Base-by-base conservation (phyloP, 441 rosid species). In the Erodium chrysanthum region DNA sequence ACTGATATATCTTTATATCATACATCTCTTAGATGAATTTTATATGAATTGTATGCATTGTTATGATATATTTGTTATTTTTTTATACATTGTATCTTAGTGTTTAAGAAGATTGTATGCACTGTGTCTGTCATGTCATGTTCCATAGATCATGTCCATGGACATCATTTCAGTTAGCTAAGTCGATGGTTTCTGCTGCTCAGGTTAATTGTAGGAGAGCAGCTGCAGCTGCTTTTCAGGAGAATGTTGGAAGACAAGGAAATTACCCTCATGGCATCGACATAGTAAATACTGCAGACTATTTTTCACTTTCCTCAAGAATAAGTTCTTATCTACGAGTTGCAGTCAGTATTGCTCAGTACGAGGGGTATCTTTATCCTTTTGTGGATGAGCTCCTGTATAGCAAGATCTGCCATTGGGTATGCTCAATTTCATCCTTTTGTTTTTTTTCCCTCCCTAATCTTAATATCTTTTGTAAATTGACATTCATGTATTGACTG, bases 151-250 rank as follows among this genome's bases (percentile, higher is more conserved):
- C 56, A 15, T 48, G 20, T 48, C 18, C 20, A 48, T 48, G 56
- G 60, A 3, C 60, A 52, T 52, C 60, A 18, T 52, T 52, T 52
- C 60, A 18, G 22, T 5, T 52, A 52, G 18, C 60, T 14, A 77
- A 75, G 35, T 35, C 65, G 66, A 70, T 70, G 58, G n/a, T 23
- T 63, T 76, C 21, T 64, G 42, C 65, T 76, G 56, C 65, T 74
- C 76, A 94, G 98, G 98, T 94, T 66, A 94, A 94, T 79, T 91
- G 98, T 85, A 85, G 98, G 83, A 88, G 98, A 78, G 96, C 97
- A 67, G 97, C 96, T 27, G 96, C 98, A 4, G 96, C 98, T 65
- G 97, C 98, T 73, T 93, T 93, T 83, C 97, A 93, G 82, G 98
- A 93, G 83, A 93, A 93, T 76, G 91, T 88, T 72, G 98, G 98